Percentiles rank a stretch among this genome's conserved stretches.
Evolutionary conservation across 257 asterid species (phyloP).

Genomic region (Fraxinus cuspidata): DNA sequence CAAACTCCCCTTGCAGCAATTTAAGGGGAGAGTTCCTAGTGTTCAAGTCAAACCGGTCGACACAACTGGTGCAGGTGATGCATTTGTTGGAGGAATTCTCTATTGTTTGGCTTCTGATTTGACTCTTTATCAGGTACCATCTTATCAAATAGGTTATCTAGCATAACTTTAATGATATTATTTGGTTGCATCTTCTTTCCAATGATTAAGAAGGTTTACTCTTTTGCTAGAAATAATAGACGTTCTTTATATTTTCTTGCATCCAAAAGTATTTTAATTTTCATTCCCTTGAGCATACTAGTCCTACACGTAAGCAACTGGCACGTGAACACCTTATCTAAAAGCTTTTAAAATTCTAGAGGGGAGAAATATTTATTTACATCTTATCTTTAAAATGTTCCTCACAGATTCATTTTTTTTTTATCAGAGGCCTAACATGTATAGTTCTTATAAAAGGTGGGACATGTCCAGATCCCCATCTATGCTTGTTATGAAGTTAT

Average conservation of each 20-base stretch:
- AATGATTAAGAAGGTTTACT: too few relatives aligned
- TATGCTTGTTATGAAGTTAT: too few relatives aligned
- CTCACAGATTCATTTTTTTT: too few relatives aligned
- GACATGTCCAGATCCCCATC: too few relatives aligned
- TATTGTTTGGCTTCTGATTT: slow-evolving; percentile 57
- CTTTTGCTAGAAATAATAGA: too few relatives aligned
- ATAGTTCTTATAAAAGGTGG: too few relatives aligned
- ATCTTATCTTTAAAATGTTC: background rate
- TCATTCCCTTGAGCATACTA: background rate
- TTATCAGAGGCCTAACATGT: too few relatives aligned
- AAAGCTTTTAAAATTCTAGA: background rate
- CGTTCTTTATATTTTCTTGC: too few relatives aligned
- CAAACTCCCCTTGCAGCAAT: slow-evolving; percentile 48
- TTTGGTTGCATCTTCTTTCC: too few relatives aligned
- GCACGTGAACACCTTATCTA: background rate
- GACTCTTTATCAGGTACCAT: slow-evolving; percentile 57
- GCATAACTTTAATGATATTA: too few relatives aligned
- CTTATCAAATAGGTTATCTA: background rate
- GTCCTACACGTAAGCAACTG: too few relatives aligned
- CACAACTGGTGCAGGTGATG: slow-evolving; percentile 97
- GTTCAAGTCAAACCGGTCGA: slow-evolving; percentile 67
- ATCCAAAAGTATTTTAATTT: too few relatives aligned
- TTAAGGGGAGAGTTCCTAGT: slow-evolving; percentile 76
- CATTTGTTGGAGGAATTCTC: slow-evolving; percentile 78
- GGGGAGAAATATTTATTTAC: background rate